Evolutionary conservation across 306 rosid species (phyloP).

Genomic region (Vigna reflexopilosa): DNA sequence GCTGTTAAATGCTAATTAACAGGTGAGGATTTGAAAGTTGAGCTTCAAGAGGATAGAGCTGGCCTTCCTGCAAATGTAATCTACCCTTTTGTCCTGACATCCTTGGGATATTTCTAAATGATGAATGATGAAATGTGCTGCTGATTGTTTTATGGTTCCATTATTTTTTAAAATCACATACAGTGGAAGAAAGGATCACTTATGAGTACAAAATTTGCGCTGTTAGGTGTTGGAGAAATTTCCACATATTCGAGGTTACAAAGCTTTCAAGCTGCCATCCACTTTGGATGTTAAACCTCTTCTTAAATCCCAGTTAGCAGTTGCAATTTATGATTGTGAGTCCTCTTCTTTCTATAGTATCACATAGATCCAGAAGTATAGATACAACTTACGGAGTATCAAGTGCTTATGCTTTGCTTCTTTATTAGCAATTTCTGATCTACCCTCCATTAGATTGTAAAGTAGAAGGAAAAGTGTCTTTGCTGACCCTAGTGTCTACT

Average conservation of each 20-base stretch:
- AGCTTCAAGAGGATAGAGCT: conserved; percentile 70
- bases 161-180: conserved; percentile 19
- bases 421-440: conserved; percentile 24
- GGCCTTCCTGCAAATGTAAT: conserved; percentile 79
- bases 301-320: conserved; percentile 78
- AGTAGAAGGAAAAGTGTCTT: background rate
- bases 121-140: conserved; percentile 20
- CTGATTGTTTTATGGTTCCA: conserved; percentile 20
- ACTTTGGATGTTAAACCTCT: conserved; percentile 62
- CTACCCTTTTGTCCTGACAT: background rate
- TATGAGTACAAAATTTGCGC: background rate
- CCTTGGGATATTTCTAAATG: conserved; percentile 17
- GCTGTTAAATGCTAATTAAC: conserved; percentile 37
- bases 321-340: conserved; percentile 73
- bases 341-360: conserved; percentile 12
- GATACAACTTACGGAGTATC: conserved; percentile 10
- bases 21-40: conserved; percentile 80
- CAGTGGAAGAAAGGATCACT: conserved; percentile 32
- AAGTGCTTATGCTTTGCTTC: conserved; percentile 12
- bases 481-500: conserved; percentile 30
- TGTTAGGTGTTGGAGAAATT: conserved; percentile 82
- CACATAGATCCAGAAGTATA: too few relatives aligned
- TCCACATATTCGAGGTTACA: conserved; percentile 78
- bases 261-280: conserved; percentile 67
- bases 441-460: conserved; percentile 18